Percentiles rank a stretch among this genome's conserved stretches.
Evolutionary conservation across 129 eudicot species (phyloP).

Genomic region (Sambucus nigra): DNA sequence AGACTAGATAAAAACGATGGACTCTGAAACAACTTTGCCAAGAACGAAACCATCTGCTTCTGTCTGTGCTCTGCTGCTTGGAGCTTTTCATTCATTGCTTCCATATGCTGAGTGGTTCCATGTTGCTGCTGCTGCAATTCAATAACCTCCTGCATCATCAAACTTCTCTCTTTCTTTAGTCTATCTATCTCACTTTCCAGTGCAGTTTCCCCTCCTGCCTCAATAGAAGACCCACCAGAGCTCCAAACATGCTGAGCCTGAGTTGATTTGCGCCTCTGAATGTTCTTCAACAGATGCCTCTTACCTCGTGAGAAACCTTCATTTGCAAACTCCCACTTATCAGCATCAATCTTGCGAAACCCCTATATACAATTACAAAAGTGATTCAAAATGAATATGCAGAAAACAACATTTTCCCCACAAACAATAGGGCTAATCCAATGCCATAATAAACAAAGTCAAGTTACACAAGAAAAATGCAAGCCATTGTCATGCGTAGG

Average conservation of each 20-base stretch:
- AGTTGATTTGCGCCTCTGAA: slow-evolving; percentile 57
- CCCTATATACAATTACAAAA: slow-evolving; percentile 44
- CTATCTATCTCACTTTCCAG: slow-evolving; percentile 51
- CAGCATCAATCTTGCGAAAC: slow-evolving; percentile 75
- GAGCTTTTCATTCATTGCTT: slow-evolving; percentile 48
- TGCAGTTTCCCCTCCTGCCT: slow-evolving; percentile 25
- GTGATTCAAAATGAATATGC: slow-evolving; percentile 8
- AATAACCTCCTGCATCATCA: slow-evolving; percentile 61
- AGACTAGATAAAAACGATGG: slow-evolving; percentile 45
- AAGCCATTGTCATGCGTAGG: neutral
- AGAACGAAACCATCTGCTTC: slow-evolving; percentile 70
- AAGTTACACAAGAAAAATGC: slow-evolving; percentile 4
- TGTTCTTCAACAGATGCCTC: slow-evolving; percentile 60
- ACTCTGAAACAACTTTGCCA: slow-evolving; percentile 59
- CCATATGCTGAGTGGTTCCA: slow-evolving; percentile 51
- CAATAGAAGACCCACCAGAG: slow-evolving; percentile 24
- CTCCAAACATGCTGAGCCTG: slow-evolving; percentile 38
- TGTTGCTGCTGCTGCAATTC: slow-evolving; percentile 63
- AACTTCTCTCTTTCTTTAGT: slow-evolving; percentile 48
- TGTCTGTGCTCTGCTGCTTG: slow-evolving; percentile 71
- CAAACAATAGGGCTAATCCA: neutral
- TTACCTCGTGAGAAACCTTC: slow-evolving; percentile 62
- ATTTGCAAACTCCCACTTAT: slow-evolving; percentile 81
- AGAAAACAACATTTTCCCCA: slow-evolving; percentile 5
- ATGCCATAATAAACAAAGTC: neutral